These are phyloP conservation scores for Pharnaceum exiguum DNA, from an alignment of 148 eudicot species.

Conservation along the genomic window DNA sequence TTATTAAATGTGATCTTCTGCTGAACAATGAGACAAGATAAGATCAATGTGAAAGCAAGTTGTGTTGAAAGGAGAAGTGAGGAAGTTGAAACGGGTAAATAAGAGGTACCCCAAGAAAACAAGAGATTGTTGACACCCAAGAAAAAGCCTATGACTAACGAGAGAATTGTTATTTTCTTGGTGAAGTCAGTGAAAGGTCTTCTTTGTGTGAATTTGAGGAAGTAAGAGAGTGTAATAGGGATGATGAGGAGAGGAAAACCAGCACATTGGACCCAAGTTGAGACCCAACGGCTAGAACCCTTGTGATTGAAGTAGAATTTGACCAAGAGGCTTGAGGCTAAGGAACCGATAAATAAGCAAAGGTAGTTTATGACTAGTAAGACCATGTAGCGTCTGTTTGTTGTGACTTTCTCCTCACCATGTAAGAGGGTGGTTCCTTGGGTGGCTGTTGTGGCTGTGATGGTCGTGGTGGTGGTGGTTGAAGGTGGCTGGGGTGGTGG, in stretches of 20 bases:
- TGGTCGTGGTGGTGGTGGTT: background rate
- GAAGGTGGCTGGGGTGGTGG: constrained; percentile 7
- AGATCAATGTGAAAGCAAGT: constrained; percentile 50
- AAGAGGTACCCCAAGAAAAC: constrained; percentile 74
- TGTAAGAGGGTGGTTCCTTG: constrained; percentile 8
- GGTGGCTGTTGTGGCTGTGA: constrained; percentile 2
- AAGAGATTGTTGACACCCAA: constrained; percentile 56
- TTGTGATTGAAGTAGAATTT: constrained; percentile 74
- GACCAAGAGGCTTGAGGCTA: constrained; percentile 48
- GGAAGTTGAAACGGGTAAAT: constrained; percentile 69
- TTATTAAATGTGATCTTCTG: constrained; percentile 58
- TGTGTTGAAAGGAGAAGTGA: constrained; percentile 62
- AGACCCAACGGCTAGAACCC: constrained; percentile 72
- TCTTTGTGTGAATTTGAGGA: constrained; percentile 28
- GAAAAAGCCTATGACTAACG: constrained; percentile 30
- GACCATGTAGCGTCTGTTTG: constrained; percentile 26
- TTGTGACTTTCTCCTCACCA: background rate
- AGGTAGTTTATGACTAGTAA: constrained; percentile 45
- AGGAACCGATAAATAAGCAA: constrained; percentile 44
- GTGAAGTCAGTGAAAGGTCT: constrained; percentile 45
- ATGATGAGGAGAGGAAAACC: constrained; percentile 60
- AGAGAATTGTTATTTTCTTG: constrained; percentile 11
- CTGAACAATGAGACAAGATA: constrained; percentile 54
- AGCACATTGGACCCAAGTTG: constrained; percentile 71
- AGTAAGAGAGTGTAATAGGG: constrained; percentile 45